Evolutionary conservation across 2,329 filamentous ascomycete species (phyloP).

Genomic region (Colletotrichum lini): DNA sequence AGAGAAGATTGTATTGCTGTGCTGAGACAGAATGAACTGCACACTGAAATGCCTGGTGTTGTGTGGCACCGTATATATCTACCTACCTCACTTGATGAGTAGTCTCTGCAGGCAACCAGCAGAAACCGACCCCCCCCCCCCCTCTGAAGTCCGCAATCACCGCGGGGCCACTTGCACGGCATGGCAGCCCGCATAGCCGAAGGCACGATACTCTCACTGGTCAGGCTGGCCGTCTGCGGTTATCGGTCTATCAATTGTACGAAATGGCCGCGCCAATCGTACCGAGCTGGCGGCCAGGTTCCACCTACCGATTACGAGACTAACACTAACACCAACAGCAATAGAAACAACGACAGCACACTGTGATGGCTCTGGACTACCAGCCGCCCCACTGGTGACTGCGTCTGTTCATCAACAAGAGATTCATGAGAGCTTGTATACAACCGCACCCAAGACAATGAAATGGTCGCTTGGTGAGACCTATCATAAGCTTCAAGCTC

Average conservation of each 20-base stretch:
- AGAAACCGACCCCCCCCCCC: too few species aligned
- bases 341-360: neutral
- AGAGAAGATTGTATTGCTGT: neutral
- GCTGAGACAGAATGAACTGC: neutral
- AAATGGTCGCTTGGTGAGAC: too few species aligned
- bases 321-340: neutral
- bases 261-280: conserved; percentile 30
- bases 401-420: neutral
- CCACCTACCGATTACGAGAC: conserved; percentile 5
- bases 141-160: conserved; percentile 19
- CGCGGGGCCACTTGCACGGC: conserved; percentile 20
- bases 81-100: neutral
- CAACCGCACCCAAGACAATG: too few species aligned
- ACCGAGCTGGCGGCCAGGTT: conserved; percentile 11
- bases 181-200: conserved; percentile 32
- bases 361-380: neutral
- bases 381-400: too few species aligned
- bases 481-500: neutral
- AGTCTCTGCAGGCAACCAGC: conserved; percentile 7
- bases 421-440: neutral
- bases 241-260: conserved; percentile 37
- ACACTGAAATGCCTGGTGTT: neutral
- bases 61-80: neutral
- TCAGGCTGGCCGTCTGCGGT: conserved; percentile 18
- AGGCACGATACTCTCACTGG: conserved; percentile 19